Evolutionary conservation across 2,329 filamentous ascomycete genomes (phyloP), one percentile per base, ranked within the genome.

Genomic region (Penicillium decumbens): DNA sequence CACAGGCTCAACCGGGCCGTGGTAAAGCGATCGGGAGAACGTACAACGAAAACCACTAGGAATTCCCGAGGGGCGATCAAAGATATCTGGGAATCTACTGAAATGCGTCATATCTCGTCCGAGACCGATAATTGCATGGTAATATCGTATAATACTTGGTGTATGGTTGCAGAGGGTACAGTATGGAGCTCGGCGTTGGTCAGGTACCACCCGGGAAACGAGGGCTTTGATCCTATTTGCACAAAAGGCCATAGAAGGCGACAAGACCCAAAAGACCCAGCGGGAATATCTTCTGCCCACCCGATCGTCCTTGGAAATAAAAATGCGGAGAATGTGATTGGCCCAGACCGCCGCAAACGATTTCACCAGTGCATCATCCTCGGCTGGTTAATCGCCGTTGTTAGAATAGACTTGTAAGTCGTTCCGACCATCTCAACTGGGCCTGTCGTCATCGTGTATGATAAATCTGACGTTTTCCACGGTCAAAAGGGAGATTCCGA

Each of bases 251-350:
- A 37, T 18, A 20, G 15, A 37, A 9, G 33, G 33, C 15, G 38
- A 25, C 12, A 40, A 40, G 35, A 24, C 20, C 35, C 42, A 46
- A 50, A 44, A 51, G 53, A 55, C 51, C 53, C 51, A 60, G 55
- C 64, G 65, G 64, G 59, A 66, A 66, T 68, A 61, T 53, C 54
- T 66, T 67, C 62, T 61, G 60, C 61, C 64, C 59, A 61, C 47
- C 52, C 52, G 52, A 51, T 25, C 30, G 47, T 42, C 38, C 50
- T 43, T 55, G 57, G 45, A 56, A 43, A 43, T 60, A 12, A 44
- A 54, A 53, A 45, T 53, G 6, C 39, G 28, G 1, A 32, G 7
- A 1, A 20, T 38, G 30, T 66, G 56, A 67, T 67, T 67, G 65
- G 65, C 25, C 43, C 27, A 38, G 15, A 35, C 51, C 59, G 59